Percentiles rank a stretch among this genome's conserved stretches.
Conservation (phyloP, 179 eudicot species). For the Actinidia chinensis region DNA sequence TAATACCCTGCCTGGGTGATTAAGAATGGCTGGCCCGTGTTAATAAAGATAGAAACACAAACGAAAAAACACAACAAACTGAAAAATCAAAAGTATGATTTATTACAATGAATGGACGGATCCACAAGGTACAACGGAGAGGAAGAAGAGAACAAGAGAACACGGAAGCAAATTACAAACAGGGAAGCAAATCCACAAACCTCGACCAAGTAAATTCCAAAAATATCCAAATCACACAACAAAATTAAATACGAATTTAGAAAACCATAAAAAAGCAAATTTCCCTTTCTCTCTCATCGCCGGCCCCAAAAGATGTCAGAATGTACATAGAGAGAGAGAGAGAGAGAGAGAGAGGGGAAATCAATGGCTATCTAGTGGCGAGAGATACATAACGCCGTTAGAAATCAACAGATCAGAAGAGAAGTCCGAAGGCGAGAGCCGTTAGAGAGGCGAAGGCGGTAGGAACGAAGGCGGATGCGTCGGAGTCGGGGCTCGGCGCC, state of each 20-base stretch:
- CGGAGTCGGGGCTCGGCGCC: slow-evolving; percentile 27
- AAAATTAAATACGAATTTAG: neutral
- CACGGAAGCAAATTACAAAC: neutral
- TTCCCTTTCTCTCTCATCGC: neutral
- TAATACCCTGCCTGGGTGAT: no score
- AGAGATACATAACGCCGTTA: neutral
- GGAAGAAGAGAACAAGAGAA: neutral
- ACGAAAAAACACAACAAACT: neutral
- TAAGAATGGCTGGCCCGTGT: no score
- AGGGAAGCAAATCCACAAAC: neutral
- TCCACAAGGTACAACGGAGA: neutral
- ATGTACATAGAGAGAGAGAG: no score
- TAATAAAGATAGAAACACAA: neutral
- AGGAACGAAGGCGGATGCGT: slow-evolving; percentile 26
- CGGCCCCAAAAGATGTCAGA: neutral
- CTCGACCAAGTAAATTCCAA: neutral
- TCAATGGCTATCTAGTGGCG: neutral
- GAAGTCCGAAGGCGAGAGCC: slow-evolving; percentile 26
- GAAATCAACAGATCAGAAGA: slow-evolving; percentile 8
- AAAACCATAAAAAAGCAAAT: neutral
- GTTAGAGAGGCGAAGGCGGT: slow-evolving; percentile 19
- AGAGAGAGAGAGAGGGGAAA: neutral
- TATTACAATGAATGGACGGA: slow-evolving; percentile 7
- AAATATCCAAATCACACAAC: no score
- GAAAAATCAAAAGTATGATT: neutral